Base-by-base conservation (phyloP, 768 basidiomycete species). In the Phanerochaete carnosa region DNA sequence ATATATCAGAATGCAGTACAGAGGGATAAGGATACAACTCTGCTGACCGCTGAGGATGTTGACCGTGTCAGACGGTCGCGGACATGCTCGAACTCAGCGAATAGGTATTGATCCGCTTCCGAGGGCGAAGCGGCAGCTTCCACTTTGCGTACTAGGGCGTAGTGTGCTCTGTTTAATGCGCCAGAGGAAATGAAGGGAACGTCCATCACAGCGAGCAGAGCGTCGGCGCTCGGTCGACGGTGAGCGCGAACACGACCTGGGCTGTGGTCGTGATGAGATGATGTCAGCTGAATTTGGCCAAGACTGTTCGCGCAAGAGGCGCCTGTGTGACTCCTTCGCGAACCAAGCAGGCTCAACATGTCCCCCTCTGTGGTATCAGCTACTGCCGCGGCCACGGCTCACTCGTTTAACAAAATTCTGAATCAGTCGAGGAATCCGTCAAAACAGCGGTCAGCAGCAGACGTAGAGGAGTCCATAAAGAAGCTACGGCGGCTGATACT, bases 401-500 rank as follows among this genome's bases (percentile, higher is more conserved):
- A 90, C 67, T 86, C 90, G 22, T 92, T 93, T 73, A 89, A 85
- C 74, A 94, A 92, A 69, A 82, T 93, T 45, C 78, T 94, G 45
- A 86, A 82, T 64, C 88, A 88, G 63, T 81, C 89, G 58, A 90
- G 85, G 68, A 71, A 75, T 8, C 76, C 82, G 8, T 85, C 89
- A 6, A 89, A 85, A 72, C 81, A 86, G 59, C 82, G 86, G 58
- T 79, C 83, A 16, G 76, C 83, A 23, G 76, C 80, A 33, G 86
- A 85, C 62, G 84, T 93, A 28, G 89, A 92, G 39, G 94, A 95
- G 72, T 86, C 85, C 23, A 79, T 88, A n/a, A 94, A 90, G 76
- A 92, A 92, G 74, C 76, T 97, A 58, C 78, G 94, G 45, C 83
- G 94, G 37, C 77, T 94, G 76, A 94, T 97, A 49, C 83, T 97